Conservation (phyloP, 139 green algal species). For the Coccomyxa sp. region DNA sequence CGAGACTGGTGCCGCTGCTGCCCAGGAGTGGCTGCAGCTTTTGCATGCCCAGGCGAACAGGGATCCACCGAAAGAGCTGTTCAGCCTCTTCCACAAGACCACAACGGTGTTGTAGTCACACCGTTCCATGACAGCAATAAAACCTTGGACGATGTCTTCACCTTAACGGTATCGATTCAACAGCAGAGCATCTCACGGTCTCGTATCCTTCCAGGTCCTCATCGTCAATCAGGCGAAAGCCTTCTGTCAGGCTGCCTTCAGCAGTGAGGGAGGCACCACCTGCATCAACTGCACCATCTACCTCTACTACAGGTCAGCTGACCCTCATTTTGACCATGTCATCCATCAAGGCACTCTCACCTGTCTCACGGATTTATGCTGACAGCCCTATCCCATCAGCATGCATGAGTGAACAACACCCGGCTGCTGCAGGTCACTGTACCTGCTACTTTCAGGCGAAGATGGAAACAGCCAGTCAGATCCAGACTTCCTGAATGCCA, state of each 20-base stretch:
- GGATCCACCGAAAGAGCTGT: neutral
- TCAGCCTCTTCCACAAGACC: neutral
- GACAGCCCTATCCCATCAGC: neutral
- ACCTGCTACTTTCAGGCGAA: neutral
- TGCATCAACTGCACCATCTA: neutral
- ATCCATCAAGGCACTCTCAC: neutral
- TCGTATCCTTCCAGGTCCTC: neutral
- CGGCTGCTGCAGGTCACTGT: neutral
- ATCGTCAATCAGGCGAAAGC: constrained; percentile 6
- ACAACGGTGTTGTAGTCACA: too few species aligned
- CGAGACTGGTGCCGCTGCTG: neutral
- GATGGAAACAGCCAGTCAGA: neutral
- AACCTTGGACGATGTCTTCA: too few species aligned
- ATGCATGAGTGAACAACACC: neutral
- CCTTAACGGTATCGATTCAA: too few species aligned
- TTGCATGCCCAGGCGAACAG: neutral
- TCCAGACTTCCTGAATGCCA: neutral
- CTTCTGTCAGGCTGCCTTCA: neutral
- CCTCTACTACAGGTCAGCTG: neutral
- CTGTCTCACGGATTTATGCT: neutral
- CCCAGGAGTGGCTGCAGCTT: neutral
- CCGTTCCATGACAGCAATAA: too few species aligned
- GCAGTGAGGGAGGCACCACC: neutral
- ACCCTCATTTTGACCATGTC: neutral
- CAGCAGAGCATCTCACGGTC: neutral